Evolutionary conservation across 1,284 basidiomycete genomes (phyloP).

Genomic region (Dichomitus squalens): DNA sequence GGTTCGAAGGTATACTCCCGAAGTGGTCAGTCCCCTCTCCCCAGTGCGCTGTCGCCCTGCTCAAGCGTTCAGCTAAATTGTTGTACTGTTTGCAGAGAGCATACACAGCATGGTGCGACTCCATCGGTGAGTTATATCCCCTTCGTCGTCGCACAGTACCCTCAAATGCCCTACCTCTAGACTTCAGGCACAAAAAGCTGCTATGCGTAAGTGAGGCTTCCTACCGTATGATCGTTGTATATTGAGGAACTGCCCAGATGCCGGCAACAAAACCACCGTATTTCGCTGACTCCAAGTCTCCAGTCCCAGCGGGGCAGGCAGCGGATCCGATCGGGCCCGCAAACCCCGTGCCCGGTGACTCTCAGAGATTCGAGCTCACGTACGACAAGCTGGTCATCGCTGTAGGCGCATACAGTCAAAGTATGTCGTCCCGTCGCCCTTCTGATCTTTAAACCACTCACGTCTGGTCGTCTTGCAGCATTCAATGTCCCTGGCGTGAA

Average conservation of each 20-base stretch:
- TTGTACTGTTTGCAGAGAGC: constrained; percentile 43
- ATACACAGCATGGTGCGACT: constrained; percentile 76
- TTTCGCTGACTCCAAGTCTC: constrained; percentile 25
- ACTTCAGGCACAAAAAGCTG: constrained; percentile 64
- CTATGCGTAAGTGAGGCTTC: constrained; percentile 49
- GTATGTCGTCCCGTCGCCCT: constrained; percentile 40
- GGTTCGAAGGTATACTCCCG: constrained; percentile 58
- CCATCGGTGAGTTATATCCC: constrained; percentile 48
- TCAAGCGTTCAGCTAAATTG: background rate
- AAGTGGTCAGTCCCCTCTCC: constrained; percentile 47
- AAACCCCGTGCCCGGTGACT: constrained; percentile 3
- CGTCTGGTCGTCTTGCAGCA: constrained; percentile 38
- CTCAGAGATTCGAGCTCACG: constrained; percentile 47
- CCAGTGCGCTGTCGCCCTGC: background rate
- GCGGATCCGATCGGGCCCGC: constrained; percentile 10
- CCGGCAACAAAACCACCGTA: constrained; percentile 53
- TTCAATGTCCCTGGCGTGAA: constrained; percentile 72
- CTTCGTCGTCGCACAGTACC: no score
- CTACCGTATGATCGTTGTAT: background rate
- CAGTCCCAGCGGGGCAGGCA: background rate
- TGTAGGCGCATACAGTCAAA: constrained; percentile 85
- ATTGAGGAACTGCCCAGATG: constrained; percentile 41
- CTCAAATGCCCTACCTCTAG: constrained; percentile 35
- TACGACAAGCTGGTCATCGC: constrained; percentile 87
- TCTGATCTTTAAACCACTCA: background rate